Evolutionary conservation across 1,139 yeast genomes (phyloP).

Genomic region (Yamadazyma oceani): DNA sequence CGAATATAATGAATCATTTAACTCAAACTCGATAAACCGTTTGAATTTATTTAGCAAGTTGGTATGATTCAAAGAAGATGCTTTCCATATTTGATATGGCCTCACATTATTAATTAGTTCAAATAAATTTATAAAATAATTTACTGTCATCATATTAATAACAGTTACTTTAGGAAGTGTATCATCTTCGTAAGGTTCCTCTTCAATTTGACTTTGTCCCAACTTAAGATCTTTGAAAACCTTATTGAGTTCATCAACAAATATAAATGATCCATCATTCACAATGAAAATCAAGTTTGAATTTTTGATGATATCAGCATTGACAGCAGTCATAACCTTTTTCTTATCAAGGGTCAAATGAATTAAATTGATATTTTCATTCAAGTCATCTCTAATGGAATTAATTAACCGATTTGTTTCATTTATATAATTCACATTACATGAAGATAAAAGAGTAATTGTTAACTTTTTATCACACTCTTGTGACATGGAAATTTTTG

Average conservation of each 20-base stretch:
- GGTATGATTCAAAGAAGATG: conserved; percentile 32
- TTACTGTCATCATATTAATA: conserved; percentile 42
- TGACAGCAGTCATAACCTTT: conserved; percentile 2
- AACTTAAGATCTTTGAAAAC: conserved; percentile 6
- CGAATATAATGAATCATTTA: conserved; percentile 13
- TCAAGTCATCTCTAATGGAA: conserved; percentile 13
- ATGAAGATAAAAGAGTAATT: conserved; percentile 21
- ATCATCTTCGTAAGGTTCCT: conserved; percentile 7
- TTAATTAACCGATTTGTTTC: conserved; percentile 26
- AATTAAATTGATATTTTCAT: conserved; percentile 16
- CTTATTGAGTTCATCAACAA: conserved; percentile 26
- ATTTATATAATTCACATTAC: conserved; percentile 13
- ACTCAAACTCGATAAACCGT: conserved; percentile 30
- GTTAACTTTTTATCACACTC: conserved; percentile 4
- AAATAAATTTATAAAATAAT: conserved; percentile 41
- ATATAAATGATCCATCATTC: conserved; percentile 40
- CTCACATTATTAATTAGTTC: conserved; percentile 33
- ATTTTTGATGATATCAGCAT: conserved; percentile 14
- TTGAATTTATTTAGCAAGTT: conserved; percentile 26
- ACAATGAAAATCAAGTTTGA: conserved; percentile 36
- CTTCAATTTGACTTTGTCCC: not conserved
- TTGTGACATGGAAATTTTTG: conserved; percentile 19
- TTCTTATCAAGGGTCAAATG: conserved; percentile 18
- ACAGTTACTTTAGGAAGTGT: conserved; percentile 31
- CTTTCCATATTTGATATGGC: conserved; percentile 45